Conservation (phyloP, 2,329 filamentous ascomycete genomes). For the Thermomyces lanuginosus region DNA sequence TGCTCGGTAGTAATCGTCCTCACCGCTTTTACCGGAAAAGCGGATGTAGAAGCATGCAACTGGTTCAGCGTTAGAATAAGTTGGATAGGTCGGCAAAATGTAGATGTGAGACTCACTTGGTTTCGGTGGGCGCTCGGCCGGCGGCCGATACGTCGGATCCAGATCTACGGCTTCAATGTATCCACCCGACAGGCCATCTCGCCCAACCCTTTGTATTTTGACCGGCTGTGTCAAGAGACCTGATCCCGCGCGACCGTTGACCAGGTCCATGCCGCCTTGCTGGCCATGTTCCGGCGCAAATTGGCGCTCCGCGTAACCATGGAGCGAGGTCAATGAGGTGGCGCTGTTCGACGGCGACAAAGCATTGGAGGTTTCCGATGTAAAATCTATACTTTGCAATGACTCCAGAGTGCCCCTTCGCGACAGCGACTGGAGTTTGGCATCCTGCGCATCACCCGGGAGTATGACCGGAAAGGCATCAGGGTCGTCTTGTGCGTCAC, state of each 20-base stretch:
- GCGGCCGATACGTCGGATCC: constrained; percentile 70
- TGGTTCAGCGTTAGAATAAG: constrained; percentile 22
- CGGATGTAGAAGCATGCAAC: constrained; percentile 81
- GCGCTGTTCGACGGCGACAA: constrained; percentile 26
- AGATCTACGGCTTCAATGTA: constrained; percentile 88
- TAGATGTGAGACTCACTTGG: constrained; percentile 33
- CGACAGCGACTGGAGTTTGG: constrained; percentile 15
- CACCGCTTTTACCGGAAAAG: constrained; percentile 35
- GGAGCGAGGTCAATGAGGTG: constrained; percentile 23
- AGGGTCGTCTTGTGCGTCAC: constrained; percentile 30
- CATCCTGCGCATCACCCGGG: constrained; percentile 16
- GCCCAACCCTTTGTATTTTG: constrained; percentile 15
- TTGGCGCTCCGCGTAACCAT: constrained; percentile 9
- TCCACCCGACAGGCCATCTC: constrained; percentile 33
- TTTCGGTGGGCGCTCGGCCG: constrained; percentile 53
- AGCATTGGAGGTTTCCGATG: constrained; percentile 16
- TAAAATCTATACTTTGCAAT: constrained; percentile 17
- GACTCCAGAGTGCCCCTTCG: constrained; percentile 17
- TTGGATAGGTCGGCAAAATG: constrained; percentile 2
- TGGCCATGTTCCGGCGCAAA: constrained; percentile 9
- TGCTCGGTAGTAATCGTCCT: constrained; percentile 57
- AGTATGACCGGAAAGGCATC: constrained; percentile 28
- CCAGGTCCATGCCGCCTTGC: constrained; percentile 13
- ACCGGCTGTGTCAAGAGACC: constrained; percentile 13
- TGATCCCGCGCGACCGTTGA: constrained; percentile 10